phyloP scores from a whole-genome alignment of 345 rosid genomes.

The Salix arbutifolia region DNA sequence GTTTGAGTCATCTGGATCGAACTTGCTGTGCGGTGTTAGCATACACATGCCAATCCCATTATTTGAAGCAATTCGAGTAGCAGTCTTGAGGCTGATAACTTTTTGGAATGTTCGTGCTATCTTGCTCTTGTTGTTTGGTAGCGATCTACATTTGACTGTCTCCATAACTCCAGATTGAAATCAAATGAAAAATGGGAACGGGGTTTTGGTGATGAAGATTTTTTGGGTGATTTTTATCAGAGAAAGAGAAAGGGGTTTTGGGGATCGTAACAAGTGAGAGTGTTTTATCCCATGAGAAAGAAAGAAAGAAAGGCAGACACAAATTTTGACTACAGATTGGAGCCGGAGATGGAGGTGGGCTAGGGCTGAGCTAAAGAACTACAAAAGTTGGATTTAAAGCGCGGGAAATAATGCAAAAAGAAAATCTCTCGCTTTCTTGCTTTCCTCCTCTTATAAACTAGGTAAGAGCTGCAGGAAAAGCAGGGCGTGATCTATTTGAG shows the following conservation, averaged over 20 bases:
- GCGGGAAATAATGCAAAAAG: conserved; percentile 21
- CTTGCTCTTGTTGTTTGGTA: conserved; percentile 41
- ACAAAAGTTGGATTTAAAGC: conserved; percentile 29
- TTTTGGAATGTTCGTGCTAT: conserved; percentile 66
- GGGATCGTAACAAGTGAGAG: conserved; percentile 22
- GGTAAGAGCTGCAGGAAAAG: not conserved
- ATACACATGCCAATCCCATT: conserved; percentile 74
- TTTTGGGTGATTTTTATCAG: not conserved
- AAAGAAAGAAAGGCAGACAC: conserved; percentile 20
- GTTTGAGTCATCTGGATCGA: conserved; percentile 21
- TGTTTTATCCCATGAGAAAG: not conserved
- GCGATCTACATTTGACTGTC: conserved; percentile 50
- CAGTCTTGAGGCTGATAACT: conserved; percentile 50
- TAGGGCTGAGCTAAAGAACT: not conserved
- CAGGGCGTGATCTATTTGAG: no score
- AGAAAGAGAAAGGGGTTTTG: conserved; percentile 3
- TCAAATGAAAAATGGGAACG: not conserved
- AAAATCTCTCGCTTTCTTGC: not conserved
- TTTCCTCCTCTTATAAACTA: not conserved
- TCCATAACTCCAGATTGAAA: conserved; percentile 33
- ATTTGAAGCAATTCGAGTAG: conserved; percentile 47
- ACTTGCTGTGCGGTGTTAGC: conserved; percentile 47
- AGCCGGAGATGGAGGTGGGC: conserved; percentile 24
- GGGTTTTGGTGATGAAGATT: conserved; percentile 8
- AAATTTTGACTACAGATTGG: conserved; percentile 42